Evolutionary conservation across 495 filamentous ascomycete species (phyloP).

Genomic region (Sordaria brevicollis): DNA sequence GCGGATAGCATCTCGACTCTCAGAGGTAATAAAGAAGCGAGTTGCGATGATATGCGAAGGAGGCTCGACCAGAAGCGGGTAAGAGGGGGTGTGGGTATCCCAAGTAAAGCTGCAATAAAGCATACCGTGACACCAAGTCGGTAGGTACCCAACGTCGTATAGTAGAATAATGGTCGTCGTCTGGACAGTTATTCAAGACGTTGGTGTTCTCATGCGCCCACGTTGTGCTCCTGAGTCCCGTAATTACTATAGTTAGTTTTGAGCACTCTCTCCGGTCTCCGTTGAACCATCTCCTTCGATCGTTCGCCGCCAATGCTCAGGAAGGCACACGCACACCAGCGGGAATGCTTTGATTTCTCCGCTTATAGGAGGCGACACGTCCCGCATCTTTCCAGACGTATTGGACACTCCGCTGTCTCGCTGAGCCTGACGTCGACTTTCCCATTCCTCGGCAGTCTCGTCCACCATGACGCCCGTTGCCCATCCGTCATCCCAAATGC

Average conservation of each 20-base stretch:
- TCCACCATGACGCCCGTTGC: slow-evolving; percentile 80
- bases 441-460: slow-evolving; percentile 82
- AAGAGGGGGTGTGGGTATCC: not conserved
- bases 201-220: slow-evolving; percentile 14
- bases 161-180: slow-evolving; percentile 15
- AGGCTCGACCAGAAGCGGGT: slow-evolving; percentile 4
- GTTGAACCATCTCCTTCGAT: slow-evolving; percentile 75
- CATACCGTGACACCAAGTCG: slow-evolving; percentile 23
- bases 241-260: slow-evolving; percentile 10
- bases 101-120: slow-evolving; percentile 4
- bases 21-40: not conserved
- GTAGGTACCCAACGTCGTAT: slow-evolving; percentile 33
- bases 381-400: slow-evolving; percentile 52
- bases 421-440: slow-evolving; percentile 61
- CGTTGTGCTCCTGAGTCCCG: slow-evolving; percentile 19
- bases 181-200: slow-evolving; percentile 22
- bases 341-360: slow-evolving; percentile 98
- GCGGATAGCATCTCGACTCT: not conserved
- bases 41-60: not conserved
- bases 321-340: slow-evolving; percentile 92
- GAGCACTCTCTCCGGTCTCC: slow-evolving; percentile 41
- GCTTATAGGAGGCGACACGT: slow-evolving; percentile 53
- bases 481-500: slow-evolving; percentile 99
- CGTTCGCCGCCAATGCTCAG: slow-evolving; percentile 95
- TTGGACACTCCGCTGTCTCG: slow-evolving; percentile 91